These are phyloP conservation scores for Plantago ovata DNA, from an alignment of 257 asterid genomes.

Conservation along the genomic window DNA sequence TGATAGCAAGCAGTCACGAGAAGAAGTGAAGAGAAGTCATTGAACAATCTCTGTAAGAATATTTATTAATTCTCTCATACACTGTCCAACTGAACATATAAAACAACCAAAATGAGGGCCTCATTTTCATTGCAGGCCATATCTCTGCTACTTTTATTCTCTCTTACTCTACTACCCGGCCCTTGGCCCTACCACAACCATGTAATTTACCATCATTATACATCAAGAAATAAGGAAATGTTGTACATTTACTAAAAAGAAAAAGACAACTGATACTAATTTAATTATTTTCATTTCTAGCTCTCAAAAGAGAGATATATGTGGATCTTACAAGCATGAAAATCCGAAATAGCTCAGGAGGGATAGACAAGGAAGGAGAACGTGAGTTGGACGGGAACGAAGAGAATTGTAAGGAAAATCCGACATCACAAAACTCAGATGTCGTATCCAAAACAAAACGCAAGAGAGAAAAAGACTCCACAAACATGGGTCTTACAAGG, in stretches of 20 bases:
- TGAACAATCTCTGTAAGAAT: constrained; percentile 31
- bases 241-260: background rate
- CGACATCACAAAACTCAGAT: constrained; percentile 22
- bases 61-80: constrained; percentile 44
- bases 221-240: constrained; percentile 7
- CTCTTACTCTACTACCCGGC: constrained; percentile 20
- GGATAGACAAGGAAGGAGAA: constrained; percentile 99
- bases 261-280: background rate
- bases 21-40: constrained; percentile 13
- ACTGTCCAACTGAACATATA: constrained; percentile 27
- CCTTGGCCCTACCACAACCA: constrained; percentile 33
- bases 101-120: constrained; percentile 37
- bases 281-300: background rate
- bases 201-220: too few relatives aligned
- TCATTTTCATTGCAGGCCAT: constrained; percentile 11
- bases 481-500: constrained; percentile 70
- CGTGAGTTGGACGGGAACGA: constrained; percentile 42
- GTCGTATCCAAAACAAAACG: constrained; percentile 8
- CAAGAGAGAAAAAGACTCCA: background rate
- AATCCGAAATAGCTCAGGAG: constrained; percentile 79
- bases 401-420: constrained; percentile 6
- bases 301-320: constrained; percentile 6
- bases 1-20: constrained; percentile 50
- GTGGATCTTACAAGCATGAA: background rate
- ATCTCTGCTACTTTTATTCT: constrained; percentile 27